Evolutionary conservation across 106 monocot species (phyloP).

Genomic region (Dendrobium officinale): DNA sequence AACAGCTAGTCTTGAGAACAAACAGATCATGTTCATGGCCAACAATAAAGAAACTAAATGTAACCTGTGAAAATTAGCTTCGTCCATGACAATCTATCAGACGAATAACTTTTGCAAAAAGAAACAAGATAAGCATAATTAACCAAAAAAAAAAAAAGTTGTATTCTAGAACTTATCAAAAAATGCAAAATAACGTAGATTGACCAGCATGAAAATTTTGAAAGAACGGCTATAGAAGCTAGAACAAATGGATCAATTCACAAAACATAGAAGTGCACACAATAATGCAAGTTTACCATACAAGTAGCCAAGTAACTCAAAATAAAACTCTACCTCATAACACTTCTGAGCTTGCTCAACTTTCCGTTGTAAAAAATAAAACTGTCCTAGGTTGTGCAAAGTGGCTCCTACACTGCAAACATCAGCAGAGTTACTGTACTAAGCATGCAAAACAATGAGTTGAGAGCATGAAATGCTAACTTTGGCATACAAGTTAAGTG

Average conservation of each 20-base stretch:
- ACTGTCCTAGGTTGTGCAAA: slow-evolving; percentile 91
- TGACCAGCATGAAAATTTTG: not conserved
- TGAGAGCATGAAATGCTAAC: not conserved
- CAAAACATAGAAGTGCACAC: not conserved
- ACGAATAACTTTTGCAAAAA: not conserved
- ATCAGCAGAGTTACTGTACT: not conserved
- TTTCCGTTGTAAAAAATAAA: slow-evolving; percentile 71
- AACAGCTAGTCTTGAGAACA: not conserved
- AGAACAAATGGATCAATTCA: slow-evolving; percentile 1
- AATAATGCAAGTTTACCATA: not conserved
- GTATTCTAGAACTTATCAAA: not conserved
- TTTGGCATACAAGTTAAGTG: not conserved
- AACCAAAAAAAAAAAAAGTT: not conserved
- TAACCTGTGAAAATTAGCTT: not conserved
- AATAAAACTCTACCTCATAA: slow-evolving; percentile 61
- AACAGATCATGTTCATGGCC: not conserved
- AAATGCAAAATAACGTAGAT: not conserved
- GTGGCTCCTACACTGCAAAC: slow-evolving; percentile 80
- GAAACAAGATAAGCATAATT: not conserved
- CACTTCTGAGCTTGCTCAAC: slow-evolving; percentile 71
- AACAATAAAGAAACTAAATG: not conserved
- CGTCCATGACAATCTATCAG: not conserved
- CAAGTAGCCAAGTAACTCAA: not conserved
- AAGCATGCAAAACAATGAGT: not conserved
- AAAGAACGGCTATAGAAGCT: not conserved